A percentile compares a stretch with the other conserved stretches of the same genome.
These are phyloP conservation scores for Silene latifolia DNA, from an alignment of 148 eudicot species.

Conservation along the genomic window DNA sequence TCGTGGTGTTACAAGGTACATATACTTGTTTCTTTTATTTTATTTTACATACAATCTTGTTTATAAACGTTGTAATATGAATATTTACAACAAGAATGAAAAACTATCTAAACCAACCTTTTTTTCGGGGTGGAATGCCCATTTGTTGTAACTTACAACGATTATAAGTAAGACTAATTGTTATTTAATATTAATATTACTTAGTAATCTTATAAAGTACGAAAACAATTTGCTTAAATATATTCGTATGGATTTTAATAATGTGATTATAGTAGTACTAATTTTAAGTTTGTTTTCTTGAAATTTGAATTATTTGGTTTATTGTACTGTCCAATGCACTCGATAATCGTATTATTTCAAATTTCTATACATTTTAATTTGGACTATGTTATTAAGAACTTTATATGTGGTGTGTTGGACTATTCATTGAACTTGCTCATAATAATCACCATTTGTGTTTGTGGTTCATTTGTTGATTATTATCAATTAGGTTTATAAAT, in stretches of 20 bases:
- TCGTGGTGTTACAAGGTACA: conserved; percentile 95
- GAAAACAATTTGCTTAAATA: neutral
- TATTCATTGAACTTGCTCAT: neutral
- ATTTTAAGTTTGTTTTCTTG: neutral
- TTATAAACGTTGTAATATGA: too few species aligned
- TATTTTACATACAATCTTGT: too few species aligned
- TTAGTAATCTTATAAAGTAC: neutral
- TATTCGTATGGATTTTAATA: too few species aligned
- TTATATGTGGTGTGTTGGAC: neutral
- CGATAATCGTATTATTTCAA: conserved; percentile 15
- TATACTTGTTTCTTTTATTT: neutral
- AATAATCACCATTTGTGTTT: neutral
- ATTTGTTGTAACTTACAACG: too few species aligned
- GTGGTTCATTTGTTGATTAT: conserved; percentile 1
- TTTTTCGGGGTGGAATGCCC: too few species aligned
- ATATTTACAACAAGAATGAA: too few species aligned
- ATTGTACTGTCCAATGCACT: conserved; percentile 22
- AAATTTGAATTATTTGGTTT: conserved; percentile 2
- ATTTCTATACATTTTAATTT: conserved; percentile 8
- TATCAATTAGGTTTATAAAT: neutral
- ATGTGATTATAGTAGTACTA: neutral
- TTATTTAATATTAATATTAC: neutral
- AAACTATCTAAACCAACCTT: too few species aligned
- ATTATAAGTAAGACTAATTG: too few species aligned
- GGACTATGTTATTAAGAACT: neutral